phyloP scores from a whole-genome alignment of 768 basidiomycete species.

The Termitomyces sp. region DNA sequence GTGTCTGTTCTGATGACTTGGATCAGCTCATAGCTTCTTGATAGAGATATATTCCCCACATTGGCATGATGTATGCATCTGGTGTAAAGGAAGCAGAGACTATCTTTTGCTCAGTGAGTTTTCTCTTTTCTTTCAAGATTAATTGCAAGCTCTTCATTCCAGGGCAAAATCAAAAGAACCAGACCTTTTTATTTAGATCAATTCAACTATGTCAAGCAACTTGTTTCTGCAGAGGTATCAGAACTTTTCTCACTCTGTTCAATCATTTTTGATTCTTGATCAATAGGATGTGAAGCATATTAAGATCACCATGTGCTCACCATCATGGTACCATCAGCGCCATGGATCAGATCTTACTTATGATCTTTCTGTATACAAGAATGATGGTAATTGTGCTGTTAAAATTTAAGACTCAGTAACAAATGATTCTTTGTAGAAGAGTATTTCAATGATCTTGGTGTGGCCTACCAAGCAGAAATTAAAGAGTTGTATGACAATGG shows the following conservation, averaged over 20 bases:
- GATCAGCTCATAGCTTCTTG: neutral
- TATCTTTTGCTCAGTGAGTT: constrained; percentile 36
- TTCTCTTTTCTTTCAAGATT: neutral
- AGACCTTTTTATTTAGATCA: constrained; percentile 59
- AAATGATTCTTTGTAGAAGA: constrained; percentile 27
- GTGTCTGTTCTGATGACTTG: neutral
- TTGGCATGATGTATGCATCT: constrained; percentile 32
- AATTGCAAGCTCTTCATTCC: constrained; percentile 10
- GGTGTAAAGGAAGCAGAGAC: constrained; percentile 34
- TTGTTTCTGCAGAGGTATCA: constrained; percentile 49
- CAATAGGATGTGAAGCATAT: constrained; percentile 51
- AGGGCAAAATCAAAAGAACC: constrained; percentile 60
- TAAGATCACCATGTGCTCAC: constrained; percentile 68
- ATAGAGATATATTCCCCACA: constrained; percentile 43
- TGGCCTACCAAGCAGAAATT: constrained; percentile 44
- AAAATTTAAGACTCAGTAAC: neutral
- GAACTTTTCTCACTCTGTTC: neutral
- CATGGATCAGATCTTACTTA: constrained; percentile 56
- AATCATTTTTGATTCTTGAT: neutral
- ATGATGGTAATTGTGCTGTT: constrained; percentile 37
- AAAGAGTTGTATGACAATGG: constrained; percentile 40
- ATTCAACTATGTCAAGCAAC: constrained; percentile 52
- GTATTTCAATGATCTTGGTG: constrained; percentile 43
- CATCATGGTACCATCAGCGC: constrained; percentile 66
- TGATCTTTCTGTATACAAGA: constrained; percentile 51